phyloP scores from a whole-genome alignment of 2,329 filamentous ascomycete genomes.

The Tolypocladium sp. region DNA sequence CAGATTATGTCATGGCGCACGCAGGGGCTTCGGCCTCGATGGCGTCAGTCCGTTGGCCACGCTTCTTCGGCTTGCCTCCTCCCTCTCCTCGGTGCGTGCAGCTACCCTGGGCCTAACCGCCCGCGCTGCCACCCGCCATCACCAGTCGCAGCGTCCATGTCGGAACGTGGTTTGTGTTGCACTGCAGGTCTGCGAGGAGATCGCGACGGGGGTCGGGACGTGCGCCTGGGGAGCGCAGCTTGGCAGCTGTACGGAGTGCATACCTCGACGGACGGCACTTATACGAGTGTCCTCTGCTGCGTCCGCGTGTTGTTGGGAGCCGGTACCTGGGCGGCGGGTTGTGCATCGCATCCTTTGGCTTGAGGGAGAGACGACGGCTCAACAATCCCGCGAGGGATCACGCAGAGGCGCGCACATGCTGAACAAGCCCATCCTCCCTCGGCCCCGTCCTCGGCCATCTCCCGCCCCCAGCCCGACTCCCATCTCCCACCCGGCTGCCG shows the following conservation, averaged over 20 bases:
- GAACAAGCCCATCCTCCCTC: not conserved
- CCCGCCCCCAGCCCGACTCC: not conserved
- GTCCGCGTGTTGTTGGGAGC: not conserved
- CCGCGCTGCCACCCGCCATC: not conserved
- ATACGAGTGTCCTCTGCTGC: not conserved
- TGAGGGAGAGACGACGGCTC: not conserved
- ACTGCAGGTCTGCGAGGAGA: slow-evolving; percentile 2
- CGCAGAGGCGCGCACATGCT: not conserved
- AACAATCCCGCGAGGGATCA: not conserved
- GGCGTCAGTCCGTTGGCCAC: not conserved
- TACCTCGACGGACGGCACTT: not conserved
- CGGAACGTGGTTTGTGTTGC: slow-evolving; percentile 8
- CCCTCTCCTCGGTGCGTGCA: not conserved
- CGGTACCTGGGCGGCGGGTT: not conserved
- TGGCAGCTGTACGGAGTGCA: not conserved
- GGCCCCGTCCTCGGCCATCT: not conserved
- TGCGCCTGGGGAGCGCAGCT: too few relatives aligned
- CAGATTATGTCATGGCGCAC: not conserved
- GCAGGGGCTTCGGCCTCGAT: too few relatives aligned
- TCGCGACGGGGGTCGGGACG: not conserved
- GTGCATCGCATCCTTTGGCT: not conserved
- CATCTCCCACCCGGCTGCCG: not conserved
- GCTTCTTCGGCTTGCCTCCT: not conserved
- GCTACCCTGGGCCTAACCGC: not conserved
- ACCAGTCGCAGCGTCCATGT: not conserved